Evolutionary conservation across 805 yeast species (phyloP).

Genomic region (Blastobotrys peoriensis): DNA sequence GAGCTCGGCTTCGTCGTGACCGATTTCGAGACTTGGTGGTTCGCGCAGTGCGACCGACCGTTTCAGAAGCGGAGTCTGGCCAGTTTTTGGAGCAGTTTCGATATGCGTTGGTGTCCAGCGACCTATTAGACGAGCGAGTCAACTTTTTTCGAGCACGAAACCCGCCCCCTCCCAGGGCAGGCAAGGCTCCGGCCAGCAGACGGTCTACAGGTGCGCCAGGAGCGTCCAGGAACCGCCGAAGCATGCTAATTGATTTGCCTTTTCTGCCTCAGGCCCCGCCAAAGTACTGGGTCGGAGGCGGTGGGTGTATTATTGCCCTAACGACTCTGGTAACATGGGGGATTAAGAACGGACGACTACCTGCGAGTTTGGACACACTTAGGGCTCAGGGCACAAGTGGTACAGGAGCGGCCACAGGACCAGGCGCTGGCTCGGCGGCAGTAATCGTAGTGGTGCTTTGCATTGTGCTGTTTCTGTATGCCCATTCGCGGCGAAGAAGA

Average conservation of each 20-base stretch:
- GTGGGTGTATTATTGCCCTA: slow-evolving; percentile 31
- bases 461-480: slow-evolving; percentile 26
- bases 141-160: slow-evolving; percentile 21
- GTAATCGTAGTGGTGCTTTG: slow-evolving; percentile 25
- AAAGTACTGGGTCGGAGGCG: slow-evolving; percentile 29
- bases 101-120: slow-evolving; percentile 44
- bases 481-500: slow-evolving; percentile 29
- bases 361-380: background rate
- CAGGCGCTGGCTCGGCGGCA: slow-evolving; percentile 12
- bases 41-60: slow-evolving; percentile 22
- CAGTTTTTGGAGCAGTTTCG: slow-evolving; percentile 46
- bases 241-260: background rate
- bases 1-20: slow-evolving; percentile 13
- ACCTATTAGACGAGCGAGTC: slow-evolving; percentile 38
- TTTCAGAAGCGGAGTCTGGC: slow-evolving; percentile 25
- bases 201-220: background rate
- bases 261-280: slow-evolving; percentile 1
- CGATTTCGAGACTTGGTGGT: slow-evolving; percentile 23
- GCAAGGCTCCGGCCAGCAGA: too few relatives aligned
- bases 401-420: background rate
- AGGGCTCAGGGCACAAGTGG: background rate
- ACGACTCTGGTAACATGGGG: slow-evolving; percentile 30
- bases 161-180: slow-evolving; percentile 4
- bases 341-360: slow-evolving; percentile 7
- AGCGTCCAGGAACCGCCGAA: background rate